Percentiles rank a stretch among this genome's conserved stretches.
These are phyloP conservation scores for Neurospora sp. DNA, from an alignment of 2,329 filamentous ascomycete species.

Conservation along the genomic window DNA sequence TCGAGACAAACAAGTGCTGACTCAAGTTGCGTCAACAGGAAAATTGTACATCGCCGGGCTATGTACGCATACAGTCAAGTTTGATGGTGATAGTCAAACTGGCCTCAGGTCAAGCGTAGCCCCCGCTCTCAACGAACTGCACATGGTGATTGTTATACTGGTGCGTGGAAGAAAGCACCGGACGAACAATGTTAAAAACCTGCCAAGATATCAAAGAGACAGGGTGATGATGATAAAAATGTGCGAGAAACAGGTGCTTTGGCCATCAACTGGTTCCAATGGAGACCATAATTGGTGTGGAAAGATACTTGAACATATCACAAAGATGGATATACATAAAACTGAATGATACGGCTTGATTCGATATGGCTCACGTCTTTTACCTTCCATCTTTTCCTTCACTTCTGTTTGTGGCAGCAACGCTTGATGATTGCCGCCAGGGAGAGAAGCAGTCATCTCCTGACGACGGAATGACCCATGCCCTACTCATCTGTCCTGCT, in stretches of 20 bases:
- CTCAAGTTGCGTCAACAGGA: neutral
- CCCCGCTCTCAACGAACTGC: neutral
- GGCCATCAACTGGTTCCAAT: neutral
- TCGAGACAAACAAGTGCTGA: neutral
- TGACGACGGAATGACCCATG: neutral
- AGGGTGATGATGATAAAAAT: neutral
- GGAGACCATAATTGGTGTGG: neutral
- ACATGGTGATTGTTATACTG: neutral
- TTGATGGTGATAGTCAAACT: neutral
- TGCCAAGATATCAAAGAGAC: neutral
- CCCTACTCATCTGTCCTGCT: neutral
- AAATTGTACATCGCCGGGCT: neutral
- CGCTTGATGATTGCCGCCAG: neutral
- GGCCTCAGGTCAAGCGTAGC: too few relatives aligned
- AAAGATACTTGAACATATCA: neutral
- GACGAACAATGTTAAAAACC: neutral
- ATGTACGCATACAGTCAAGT: neutral
- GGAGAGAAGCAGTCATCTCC: neutral
- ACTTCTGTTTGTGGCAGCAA: neutral
- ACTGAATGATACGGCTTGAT: neutral
- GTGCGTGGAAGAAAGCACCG: neutral
- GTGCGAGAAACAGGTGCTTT: neutral
- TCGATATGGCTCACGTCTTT: neutral
- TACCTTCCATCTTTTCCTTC: neutral
- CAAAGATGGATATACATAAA: neutral